These are phyloP conservation scores for Elaphomyces granulatus DNA, from an alignment of 495 filamentous ascomycete species.

Conservation along the genomic window DNA sequence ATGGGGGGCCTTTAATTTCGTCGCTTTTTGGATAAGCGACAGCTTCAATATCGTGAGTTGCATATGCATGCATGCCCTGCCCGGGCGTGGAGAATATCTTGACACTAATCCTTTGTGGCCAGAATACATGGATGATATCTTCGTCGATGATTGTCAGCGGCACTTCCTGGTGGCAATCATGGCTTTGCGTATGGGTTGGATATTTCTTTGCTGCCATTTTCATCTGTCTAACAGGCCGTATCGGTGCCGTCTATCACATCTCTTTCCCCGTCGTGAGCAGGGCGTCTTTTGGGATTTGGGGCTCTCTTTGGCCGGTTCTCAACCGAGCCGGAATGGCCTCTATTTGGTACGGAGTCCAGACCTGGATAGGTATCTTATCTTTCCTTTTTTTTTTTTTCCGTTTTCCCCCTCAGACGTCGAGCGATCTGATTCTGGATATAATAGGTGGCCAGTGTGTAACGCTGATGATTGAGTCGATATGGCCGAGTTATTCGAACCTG, in stretches of 20 bases:
- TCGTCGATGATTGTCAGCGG: slow-evolving; percentile 66
- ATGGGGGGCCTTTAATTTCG: slow-evolving; percentile 83
- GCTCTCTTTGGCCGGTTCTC: slow-evolving; percentile 78
- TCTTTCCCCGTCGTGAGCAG: slow-evolving; percentile 69
- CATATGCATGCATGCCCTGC: neutral
- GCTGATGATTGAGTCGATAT: slow-evolving; percentile 71
- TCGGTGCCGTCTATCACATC: slow-evolving; percentile 82
- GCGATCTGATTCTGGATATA: neutral
- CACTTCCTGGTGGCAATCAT: slow-evolving; percentile 91
- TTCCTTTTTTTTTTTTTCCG: neutral
- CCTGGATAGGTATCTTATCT: slow-evolving; percentile 50
- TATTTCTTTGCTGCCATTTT: slow-evolving; percentile 66
- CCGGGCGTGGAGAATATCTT: neutral
- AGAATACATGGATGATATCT: slow-evolving; percentile 96
- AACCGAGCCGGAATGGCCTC: slow-evolving; percentile 82
- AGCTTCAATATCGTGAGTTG: slow-evolving; percentile 72
- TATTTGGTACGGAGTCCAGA: slow-evolving; percentile 64
- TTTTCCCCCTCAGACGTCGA: no score
- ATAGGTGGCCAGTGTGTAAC: slow-evolving; percentile 52
- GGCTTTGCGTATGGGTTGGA: slow-evolving; percentile 78
- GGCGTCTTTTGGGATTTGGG: slow-evolving; percentile 76
- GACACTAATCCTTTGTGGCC: slow-evolving; percentile 2
- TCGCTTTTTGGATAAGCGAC: slow-evolving; percentile 87
- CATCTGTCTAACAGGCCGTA: slow-evolving; percentile 65
- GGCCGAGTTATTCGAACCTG: slow-evolving; percentile 50